phyloP scores from a whole-genome alignment of 78 protist genomes.

The Dictyostelium citrinum region DNA sequence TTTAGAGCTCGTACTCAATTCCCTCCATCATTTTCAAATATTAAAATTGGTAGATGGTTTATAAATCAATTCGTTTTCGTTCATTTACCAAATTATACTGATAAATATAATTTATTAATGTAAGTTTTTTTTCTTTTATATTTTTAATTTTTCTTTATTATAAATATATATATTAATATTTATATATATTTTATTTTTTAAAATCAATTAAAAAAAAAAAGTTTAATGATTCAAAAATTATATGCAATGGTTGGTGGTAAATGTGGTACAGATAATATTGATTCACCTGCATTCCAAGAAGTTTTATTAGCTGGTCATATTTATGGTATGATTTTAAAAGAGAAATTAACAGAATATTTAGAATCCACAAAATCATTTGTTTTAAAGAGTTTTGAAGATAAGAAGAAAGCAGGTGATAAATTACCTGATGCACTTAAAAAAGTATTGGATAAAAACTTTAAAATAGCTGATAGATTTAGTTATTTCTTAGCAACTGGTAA shows the following conservation, averaged over 20 bases:
- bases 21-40: slow-evolving; percentile 32
- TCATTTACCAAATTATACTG: slow-evolving; percentile 83
- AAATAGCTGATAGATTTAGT: slow-evolving; percentile 57
- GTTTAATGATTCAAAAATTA: slow-evolving; percentile 88
- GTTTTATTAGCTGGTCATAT: slow-evolving; percentile 90
- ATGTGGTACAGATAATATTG: slow-evolving; percentile 83
- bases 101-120: slow-evolving; percentile 89
- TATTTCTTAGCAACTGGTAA: slow-evolving; percentile 95
- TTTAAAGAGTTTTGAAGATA: not conserved
- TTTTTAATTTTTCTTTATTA: not conserved
- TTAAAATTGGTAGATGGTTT: slow-evolving; percentile 77
- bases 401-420: not conserved
- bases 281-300: slow-evolving; percentile 90
- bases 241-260: slow-evolving; percentile 86
- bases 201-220: not conserved
- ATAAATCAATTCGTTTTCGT: slow-evolving; percentile 82
- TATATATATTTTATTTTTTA: no score
- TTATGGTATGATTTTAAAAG: slow-evolving; percentile 51
- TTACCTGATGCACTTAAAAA: slow-evolving; percentile 5
- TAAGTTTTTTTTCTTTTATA: not conserved
- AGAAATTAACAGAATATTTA: slow-evolving; percentile 63
- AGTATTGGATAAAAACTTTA: slow-evolving; percentile 10
- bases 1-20: slow-evolving; percentile 49
- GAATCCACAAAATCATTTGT: not conserved
- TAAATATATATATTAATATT: no score